Base-by-base conservation (phyloP, 768 basidiomycete genomes). In the Arthromyces matolae region DNA sequence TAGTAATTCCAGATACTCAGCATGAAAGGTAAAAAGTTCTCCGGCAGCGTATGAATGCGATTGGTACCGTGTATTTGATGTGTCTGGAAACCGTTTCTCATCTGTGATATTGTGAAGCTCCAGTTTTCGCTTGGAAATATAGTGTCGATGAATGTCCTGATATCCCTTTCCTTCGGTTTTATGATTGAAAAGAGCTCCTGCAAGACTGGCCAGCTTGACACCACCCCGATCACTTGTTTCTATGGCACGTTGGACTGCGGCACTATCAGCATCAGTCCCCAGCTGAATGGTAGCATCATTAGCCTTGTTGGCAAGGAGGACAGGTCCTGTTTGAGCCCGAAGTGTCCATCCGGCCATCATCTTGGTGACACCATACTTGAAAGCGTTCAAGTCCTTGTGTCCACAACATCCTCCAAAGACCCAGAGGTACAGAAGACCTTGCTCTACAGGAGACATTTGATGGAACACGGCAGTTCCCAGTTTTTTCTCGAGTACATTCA, bases 161-260 rank as follows among this genome's bases (percentile, higher is more conserved):
- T n/a, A n/a, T n/a, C 32, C 32, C 32, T 33, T 10, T 13, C 13
- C 4, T 12, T 33, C 32, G 10, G 12, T 33, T 16, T 33, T 33
- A 16, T 33, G 4, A 33, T 33, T 33, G 32, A 33, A 33, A 3
- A 33, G 32, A 4, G 32, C 10, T 13, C 32, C 32, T 13, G 32
- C 32, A 4, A 33, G 3, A 12, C 32, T 33, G 12, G 32, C 10
- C 32, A 33, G 10, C 16, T 33, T 33, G 3, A 33, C 32, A 12
- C 5, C 32, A 33, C 32, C 32, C 12, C 32, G 32, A 33, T 10
- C 4, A 33, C 64, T 39, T 4, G 38, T 23, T 3, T 39, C 20
- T 3, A 39, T n/a, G 3, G 38, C 38, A 23, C n/a, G 19, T 39
- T 39, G 38, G 12, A 39, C 38, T 2, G 38, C 38, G 13, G 38